Percentiles rank a stretch among this genome's conserved stretches.
Evolutionary conservation across 768 basidiomycete genomes (phyloP).

Genomic region (Hirschioporus abietinus): DNA sequence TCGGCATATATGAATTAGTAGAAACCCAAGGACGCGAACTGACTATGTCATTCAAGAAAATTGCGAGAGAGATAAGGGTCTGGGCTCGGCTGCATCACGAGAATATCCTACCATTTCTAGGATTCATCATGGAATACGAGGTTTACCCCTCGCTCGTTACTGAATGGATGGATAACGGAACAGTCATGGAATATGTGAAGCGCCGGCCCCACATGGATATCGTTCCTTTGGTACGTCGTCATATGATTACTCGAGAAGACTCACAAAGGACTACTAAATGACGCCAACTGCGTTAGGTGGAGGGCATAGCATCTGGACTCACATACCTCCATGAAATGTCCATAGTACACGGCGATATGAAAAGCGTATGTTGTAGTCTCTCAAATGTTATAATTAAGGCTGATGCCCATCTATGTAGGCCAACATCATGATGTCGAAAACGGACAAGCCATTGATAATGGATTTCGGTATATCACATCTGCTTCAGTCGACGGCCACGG

Average conservation of each 20-base stretch:
- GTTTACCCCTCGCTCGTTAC: conserved; percentile 3
- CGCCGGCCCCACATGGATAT: not conserved
- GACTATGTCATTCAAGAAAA: not conserved
- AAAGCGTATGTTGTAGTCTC: not conserved
- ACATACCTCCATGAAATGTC: not conserved
- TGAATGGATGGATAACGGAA: not conserved
- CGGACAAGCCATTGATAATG: not conserved
- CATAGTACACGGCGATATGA: conserved; percentile 2
- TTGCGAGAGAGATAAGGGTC: not conserved
- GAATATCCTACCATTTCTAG: not conserved
- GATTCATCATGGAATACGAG: not conserved
- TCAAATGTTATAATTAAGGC: not conserved
- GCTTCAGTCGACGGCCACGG: not conserved
- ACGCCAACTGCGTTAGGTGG: not conserved
- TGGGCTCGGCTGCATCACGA: not conserved
- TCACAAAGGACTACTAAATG: not conserved
- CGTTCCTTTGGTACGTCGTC: not conserved
- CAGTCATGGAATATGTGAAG: conserved; percentile 3
- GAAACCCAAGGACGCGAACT: not conserved
- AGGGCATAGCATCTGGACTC: not conserved
- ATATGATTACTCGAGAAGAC: not conserved
- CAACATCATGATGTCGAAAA: not conserved
- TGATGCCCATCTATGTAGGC: not conserved
- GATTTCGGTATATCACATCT: conserved; percentile 3
- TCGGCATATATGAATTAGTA: not conserved